phyloP scores from a whole-genome alignment of 1,284 basidiomycete species.

The Phellopilus nigrolimitatus region DNA sequence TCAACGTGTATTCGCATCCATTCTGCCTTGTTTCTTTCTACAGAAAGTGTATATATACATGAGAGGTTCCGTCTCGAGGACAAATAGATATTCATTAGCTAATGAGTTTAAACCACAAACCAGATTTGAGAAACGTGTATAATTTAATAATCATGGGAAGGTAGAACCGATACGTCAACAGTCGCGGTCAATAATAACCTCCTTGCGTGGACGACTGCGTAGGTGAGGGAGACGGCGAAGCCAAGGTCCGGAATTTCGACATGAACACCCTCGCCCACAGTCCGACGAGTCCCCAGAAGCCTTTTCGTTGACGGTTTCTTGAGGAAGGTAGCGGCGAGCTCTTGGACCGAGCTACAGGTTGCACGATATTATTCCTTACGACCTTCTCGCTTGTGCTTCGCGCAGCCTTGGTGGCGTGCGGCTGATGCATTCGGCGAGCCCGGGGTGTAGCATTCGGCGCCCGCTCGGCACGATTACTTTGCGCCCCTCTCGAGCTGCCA shows the following conservation, averaged over 20 bases:
- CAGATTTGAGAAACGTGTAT: neutral
- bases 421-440: conserved; percentile 7
- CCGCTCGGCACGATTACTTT: neutral
- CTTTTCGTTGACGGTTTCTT: conserved; percentile 1
- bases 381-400: conserved; percentile 19
- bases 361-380: conserved; percentile 5
- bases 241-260: conserved; percentile 15
- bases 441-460: neutral
- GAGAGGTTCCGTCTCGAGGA: no score
- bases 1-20: no score
- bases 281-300: conserved; percentile 16
- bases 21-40: neutral
- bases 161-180: conserved; percentile 8
- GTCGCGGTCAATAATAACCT: neutral
- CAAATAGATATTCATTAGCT: no score
- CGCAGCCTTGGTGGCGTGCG: conserved; percentile 9
- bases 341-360: conserved; percentile 11
- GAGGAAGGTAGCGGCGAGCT: conserved; percentile 16
- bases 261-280: conserved; percentile 16
- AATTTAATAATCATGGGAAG: neutral
- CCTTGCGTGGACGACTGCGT: neutral
- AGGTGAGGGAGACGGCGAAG: conserved; percentile 4
- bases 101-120: no score
- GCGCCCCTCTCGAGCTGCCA: neutral
- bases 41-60: neutral